Conservation (phyloP, 2,329 filamentous ascomycete genomes). For the Neodidymelliopsis sp. region DNA sequence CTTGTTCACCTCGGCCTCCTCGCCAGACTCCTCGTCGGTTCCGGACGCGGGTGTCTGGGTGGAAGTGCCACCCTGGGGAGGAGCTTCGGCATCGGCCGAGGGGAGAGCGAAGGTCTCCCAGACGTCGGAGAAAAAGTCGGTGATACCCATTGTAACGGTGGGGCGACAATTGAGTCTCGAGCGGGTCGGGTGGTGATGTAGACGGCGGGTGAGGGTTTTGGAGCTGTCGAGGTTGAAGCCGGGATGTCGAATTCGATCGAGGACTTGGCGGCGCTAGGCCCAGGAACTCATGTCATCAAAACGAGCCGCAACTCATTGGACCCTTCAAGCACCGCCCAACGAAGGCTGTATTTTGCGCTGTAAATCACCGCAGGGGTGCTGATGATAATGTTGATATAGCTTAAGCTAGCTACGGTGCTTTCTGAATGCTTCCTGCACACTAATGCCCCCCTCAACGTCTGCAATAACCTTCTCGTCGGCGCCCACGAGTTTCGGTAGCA, state of each 20-base stretch:
- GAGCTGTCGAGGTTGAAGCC: slow-evolving; percentile 29
- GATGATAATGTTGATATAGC: neutral
- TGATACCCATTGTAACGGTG: slow-evolving; percentile 64
- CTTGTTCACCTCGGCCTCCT: slow-evolving; percentile 55
- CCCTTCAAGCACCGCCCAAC: slow-evolving; percentile 1
- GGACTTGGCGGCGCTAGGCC: slow-evolving; percentile 27
- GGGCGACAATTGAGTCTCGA: slow-evolving; percentile 42
- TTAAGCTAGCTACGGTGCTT: slow-evolving; percentile 53
- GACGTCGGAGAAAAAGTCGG: slow-evolving; percentile 70
- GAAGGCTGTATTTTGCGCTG: neutral
- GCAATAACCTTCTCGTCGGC: slow-evolving; percentile 57
- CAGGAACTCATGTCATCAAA: slow-evolving; percentile 34
- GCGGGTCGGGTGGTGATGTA: slow-evolving; percentile 29
- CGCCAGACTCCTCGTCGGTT: slow-evolving; percentile 53
- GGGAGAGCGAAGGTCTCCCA: slow-evolving; percentile 68
- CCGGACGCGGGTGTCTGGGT: slow-evolving; percentile 50
- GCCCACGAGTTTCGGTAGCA: slow-evolving; percentile 57
- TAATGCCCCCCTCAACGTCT: slow-evolving; percentile 69
- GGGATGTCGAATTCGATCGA: slow-evolving; percentile 28
- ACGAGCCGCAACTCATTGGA: slow-evolving; percentile 30
- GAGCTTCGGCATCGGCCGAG: slow-evolving; percentile 55
- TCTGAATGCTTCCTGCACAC: slow-evolving; percentile 72
- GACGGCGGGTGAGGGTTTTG: slow-evolving; percentile 28
- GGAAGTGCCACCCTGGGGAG: slow-evolving; percentile 51
- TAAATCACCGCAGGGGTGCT: neutral